phyloP scores from a whole-genome alignment of 306 rosid genomes.

The Rubus parviflorus region DNA sequence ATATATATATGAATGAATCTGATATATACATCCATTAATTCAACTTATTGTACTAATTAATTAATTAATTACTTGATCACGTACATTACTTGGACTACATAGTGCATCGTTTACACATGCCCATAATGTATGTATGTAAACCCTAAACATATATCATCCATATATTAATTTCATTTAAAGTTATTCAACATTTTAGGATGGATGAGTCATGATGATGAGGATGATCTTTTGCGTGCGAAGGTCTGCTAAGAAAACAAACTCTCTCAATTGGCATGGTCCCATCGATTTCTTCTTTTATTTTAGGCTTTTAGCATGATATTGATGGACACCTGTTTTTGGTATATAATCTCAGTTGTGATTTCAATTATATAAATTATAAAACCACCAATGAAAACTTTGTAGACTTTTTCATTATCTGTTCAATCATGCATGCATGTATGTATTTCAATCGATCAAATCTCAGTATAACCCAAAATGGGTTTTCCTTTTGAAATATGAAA shows the following conservation, averaged over 20 bases:
- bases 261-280: constrained; percentile 24
- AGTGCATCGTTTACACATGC: background rate
- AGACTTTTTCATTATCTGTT: background rate
- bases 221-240: constrained; percentile 51
- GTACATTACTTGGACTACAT: background rate
- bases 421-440: constrained; percentile 6
- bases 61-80: too few relatives aligned
- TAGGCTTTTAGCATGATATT: constrained; percentile 9
- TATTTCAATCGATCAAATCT: background rate
- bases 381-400: background rate
- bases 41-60: background rate
- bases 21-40: background rate
- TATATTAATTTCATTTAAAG: background rate
- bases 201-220: constrained; percentile 3
- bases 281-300: constrained; percentile 25
- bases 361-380: background rate
- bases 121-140: background rate
- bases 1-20: background rate
- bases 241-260: constrained; percentile 30
- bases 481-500: background rate
- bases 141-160: background rate
- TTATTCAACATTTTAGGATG: background rate
- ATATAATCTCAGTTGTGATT: constrained; percentile 20
- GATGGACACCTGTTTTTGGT: constrained; percentile 22
- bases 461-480: background rate